These are phyloP conservation scores for Sporothrix inflata DNA, from an alignment of 2,329 filamentous ascomycete genomes.

Conservation along the genomic window DNA sequence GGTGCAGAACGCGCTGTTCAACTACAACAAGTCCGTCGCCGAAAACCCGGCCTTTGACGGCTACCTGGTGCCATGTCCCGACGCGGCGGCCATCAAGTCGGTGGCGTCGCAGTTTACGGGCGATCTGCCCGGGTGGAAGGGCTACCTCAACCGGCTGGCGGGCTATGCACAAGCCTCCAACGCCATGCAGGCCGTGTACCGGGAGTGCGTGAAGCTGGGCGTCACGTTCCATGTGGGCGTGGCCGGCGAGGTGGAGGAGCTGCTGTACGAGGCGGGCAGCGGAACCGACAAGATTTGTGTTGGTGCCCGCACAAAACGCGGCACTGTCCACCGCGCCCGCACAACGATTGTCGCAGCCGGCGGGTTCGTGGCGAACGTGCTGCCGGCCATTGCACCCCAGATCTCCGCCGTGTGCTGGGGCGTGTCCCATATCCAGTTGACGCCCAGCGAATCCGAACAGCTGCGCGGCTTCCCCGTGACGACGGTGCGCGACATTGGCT, in stretches of 20 bases:
- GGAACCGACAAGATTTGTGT: constrained; percentile 31
- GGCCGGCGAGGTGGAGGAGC: constrained; percentile 39
- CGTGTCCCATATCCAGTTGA: constrained; percentile 62
- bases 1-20: not conserved
- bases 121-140: constrained; percentile 56
- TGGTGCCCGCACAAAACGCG: constrained; percentile 37
- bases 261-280: constrained; percentile 42
- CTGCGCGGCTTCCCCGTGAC: constrained; percentile 63
- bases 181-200: constrained; percentile 52
- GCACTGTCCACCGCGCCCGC: not conserved
- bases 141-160: constrained; percentile 61
- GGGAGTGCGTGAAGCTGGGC: constrained; percentile 43
- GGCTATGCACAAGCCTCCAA: constrained; percentile 61
- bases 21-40: constrained; percentile 14
- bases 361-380: constrained; percentile 41
- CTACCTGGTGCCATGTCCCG: constrained; percentile 40
- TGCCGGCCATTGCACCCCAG: constrained; percentile 53
- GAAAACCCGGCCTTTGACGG: constrained; percentile 17
- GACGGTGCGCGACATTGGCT: constrained; percentile 64
- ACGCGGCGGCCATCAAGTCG: constrained; percentile 46
- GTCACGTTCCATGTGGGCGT: constrained; percentile 46
- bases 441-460: constrained; percentile 54
- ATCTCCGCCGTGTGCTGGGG: constrained; percentile 62
- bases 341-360: constrained; percentile 36
- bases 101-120: constrained; percentile 54